A percentile compares a stretch with the other conserved stretches of the same genome.
These are phyloP conservation scores for Phytophthora sp. DNA, from an alignment of 352 stramenopile genomes.

Conservation along the genomic window DNA sequence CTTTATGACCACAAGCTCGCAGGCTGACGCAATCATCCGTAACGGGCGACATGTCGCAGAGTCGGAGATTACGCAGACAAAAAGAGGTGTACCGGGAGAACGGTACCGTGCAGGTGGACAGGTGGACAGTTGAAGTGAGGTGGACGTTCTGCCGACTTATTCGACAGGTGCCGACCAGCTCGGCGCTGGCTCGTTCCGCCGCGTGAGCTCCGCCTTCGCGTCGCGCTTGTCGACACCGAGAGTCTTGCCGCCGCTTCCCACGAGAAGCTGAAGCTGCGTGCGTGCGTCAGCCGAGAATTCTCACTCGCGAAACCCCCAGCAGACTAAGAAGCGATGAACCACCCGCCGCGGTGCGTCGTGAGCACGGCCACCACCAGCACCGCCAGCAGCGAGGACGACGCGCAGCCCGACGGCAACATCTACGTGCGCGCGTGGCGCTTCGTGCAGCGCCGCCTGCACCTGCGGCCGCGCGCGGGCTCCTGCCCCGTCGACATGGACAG, in stretches of 20 bases:
- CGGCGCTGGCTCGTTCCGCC: too few species aligned
- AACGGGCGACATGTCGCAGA: background rate
- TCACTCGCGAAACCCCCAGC: too few species aligned
- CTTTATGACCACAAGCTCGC: slow-evolving; percentile 2
- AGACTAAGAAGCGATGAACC: slow-evolving; percentile 1
- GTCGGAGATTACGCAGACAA: background rate
- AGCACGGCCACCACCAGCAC: slow-evolving; percentile 10
- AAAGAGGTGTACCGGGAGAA: background rate
- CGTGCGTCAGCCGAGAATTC: too few species aligned
- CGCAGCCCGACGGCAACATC: slow-evolving; percentile 21
- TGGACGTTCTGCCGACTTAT: background rate
- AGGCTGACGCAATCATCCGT: slow-evolving; percentile 12
- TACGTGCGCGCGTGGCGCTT: slow-evolving; percentile 47
- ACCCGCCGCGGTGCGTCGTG: slow-evolving; percentile 14
- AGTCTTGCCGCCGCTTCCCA: too few species aligned
- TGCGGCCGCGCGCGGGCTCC: slow-evolving; percentile 37
- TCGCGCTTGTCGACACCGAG: too few species aligned
- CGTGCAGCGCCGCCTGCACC: slow-evolving; percentile 43
- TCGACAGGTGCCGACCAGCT: background rate
- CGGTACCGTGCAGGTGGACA: background rate
- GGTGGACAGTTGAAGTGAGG: background rate
- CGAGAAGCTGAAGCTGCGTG: too few species aligned
- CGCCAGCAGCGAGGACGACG: slow-evolving; percentile 4
- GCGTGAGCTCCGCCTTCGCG: too few species aligned
- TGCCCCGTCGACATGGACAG: slow-evolving; percentile 32